Base-by-base conservation (phyloP, 345 rosid genomes). In the Sonneratia caseolaris region DNA sequence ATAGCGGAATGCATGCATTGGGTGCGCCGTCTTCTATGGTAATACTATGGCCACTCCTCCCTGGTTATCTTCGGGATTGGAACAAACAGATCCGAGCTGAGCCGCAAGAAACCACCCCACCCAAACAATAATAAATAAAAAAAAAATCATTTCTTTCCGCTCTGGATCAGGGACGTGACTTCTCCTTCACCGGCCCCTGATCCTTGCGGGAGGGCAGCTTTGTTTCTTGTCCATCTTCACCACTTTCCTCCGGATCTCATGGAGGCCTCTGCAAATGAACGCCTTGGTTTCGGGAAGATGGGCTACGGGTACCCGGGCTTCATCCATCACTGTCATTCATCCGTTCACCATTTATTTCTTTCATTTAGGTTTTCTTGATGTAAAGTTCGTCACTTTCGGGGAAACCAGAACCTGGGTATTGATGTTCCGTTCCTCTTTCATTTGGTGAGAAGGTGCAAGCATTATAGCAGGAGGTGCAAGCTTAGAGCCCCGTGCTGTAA, bases 401-500 rank as follows among this genome's bases (percentile, higher is more conserved):
- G 38, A 67, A 67, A 40, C 15, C 43, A 9, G 10, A 70, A 70
- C 22, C 72, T 53, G 72, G 64, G 61, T 47, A 40, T 40, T 40
- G 12, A 45, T 64, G 16, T 37, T 71, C 45, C 16, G 10, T 12
- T 51, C 32, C 21, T 24, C 21, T 59, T 21, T 9, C 9, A 40
- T 40, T 40, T 40, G 43, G 43, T 40, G 32, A 36, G 64, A 53
- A 94, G 98, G 81, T 94, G 98, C 83, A 68, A 87, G 75, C 98
- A 94, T 84, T 94, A 94, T 78, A 85, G 87, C 84, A 87, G 98
- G 79, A 90, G 98, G 77, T 94, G 98, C 79, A 77, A 37, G 85
- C 88, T 94, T 87, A 81, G 98, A 79, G 91, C 97, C 75, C 93
- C 96, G 3, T 94, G 97, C 67, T 94, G 98, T 85, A 90, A 91